Percentiles rank a stretch among this genome's conserved stretches.
Conservation (phyloP, 768 basidiomycete genomes). For the Pleurotus ostreatus region DNA sequence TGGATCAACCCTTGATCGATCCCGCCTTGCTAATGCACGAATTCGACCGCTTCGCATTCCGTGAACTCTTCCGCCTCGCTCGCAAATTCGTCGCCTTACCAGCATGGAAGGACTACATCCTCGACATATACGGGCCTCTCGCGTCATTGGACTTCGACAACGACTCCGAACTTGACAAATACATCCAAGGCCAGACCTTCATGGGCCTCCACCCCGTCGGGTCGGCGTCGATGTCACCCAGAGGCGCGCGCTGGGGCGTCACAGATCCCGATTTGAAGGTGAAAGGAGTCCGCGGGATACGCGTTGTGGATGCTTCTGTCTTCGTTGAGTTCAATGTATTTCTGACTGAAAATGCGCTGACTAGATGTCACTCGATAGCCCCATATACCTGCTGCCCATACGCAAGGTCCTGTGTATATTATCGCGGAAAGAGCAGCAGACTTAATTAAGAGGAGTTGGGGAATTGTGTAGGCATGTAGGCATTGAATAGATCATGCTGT, state of each 20-base stretch:
- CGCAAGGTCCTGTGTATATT: too few species aligned
- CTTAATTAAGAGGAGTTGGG: too few species aligned
- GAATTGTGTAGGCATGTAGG: too few species aligned
- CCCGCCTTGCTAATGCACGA: slow-evolving; percentile 31
- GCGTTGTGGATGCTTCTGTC: slow-evolving; percentile 35
- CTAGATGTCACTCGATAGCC: too few species aligned
- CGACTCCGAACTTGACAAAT: slow-evolving; percentile 16
- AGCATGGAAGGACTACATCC: slow-evolving; percentile 15
- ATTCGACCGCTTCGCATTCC: slow-evolving; percentile 15
- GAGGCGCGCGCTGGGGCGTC: slow-evolving; percentile 14
- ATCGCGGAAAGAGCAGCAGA: too few species aligned
- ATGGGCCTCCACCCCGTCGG: slow-evolving; percentile 26
- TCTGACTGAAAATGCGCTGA: too few species aligned
- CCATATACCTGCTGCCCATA: too few species aligned
- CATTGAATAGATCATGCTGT: too few species aligned
- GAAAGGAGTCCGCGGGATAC: slow-evolving; percentile 28
- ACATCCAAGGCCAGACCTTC: slow-evolving; percentile 14
- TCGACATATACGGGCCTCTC: slow-evolving; percentile 6
- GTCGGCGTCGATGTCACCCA: slow-evolving; percentile 21
- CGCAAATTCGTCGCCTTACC: slow-evolving; percentile 11
- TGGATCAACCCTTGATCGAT: slow-evolving; percentile 38
- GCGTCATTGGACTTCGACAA: slow-evolving; percentile 21
- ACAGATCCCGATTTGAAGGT: slow-evolving; percentile 27
- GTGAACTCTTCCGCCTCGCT: slow-evolving; percentile 12
- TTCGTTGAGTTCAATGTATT: slow-evolving; percentile 7